Conservation (phyloP, 1,284 basidiomycete species). For the Cutaneotrichosporon dermatis region DNA sequence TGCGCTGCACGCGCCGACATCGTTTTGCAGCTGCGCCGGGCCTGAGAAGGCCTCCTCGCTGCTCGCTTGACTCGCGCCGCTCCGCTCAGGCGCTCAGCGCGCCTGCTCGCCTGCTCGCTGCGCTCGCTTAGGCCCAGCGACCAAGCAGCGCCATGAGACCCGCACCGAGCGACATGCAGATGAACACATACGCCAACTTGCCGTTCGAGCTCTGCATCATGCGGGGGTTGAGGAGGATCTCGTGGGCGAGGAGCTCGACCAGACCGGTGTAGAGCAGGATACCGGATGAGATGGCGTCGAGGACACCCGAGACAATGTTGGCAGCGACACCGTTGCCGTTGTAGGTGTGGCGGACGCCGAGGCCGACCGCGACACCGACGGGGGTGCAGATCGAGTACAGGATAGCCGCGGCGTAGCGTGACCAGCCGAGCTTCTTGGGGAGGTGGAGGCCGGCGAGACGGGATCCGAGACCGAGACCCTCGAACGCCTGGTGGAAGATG, state of each 20-base stretch:
- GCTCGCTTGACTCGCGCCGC: too few species aligned
- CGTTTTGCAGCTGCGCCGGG: too few species aligned
- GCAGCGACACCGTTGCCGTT: slow-evolving; percentile 71
- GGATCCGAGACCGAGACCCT: slow-evolving; percentile 83
- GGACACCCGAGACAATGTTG: slow-evolving; percentile 72
- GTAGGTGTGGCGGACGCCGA: slow-evolving; percentile 75
- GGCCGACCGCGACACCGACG: slow-evolving; percentile 64
- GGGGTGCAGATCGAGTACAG: slow-evolving; percentile 72
- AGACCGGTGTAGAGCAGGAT: slow-evolving; percentile 85
- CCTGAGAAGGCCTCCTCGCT: too few species aligned
- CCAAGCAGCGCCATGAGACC: slow-evolving; percentile 81
- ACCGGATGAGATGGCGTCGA: slow-evolving; percentile 81
- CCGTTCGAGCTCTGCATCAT: slow-evolving; percentile 66
- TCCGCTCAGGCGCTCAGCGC: too few species aligned
- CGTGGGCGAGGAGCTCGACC: slow-evolving; percentile 87
- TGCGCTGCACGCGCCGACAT: too few species aligned
- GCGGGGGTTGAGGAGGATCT: slow-evolving; percentile 80
- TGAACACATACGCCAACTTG: slow-evolving; percentile 64
- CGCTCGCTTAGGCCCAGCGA: slow-evolving; percentile 62
- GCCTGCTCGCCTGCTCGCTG: too few species aligned
- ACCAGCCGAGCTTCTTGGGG: slow-evolving; percentile 57
- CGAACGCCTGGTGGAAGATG: slow-evolving; percentile 85
- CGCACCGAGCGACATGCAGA: slow-evolving; percentile 70
- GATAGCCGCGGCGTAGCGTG: slow-evolving; percentile 62
- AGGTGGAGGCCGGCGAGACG: slow-evolving; percentile 67